Evolutionary conservation across 1,139 yeast species (phyloP), one percentile per base, ranked within the genome.

Genomic region (Diutina siamensis): DNA sequence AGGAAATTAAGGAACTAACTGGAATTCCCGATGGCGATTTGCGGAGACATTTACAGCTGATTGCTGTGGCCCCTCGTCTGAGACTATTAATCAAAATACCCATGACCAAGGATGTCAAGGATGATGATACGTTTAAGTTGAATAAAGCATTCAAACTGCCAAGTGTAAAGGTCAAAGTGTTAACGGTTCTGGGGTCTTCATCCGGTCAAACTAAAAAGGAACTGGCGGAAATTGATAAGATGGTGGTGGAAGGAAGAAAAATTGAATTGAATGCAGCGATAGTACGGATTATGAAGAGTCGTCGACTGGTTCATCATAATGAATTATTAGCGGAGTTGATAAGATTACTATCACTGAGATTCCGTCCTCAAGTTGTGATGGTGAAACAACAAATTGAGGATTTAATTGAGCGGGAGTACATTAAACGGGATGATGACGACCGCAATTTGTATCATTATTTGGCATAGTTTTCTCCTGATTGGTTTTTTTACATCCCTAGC

Each of bases 181-280:
- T 85, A 50, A 83, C 95, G 0, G 85, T 89, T 2, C 65, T 72
- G 2, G 64, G 70, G 4, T 50, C 57, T 19, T 51, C 59, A 1
- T 48, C 54, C 1, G 20, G 44, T 9, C 31, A 48, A 2, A 45
- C 51, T 8, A 48, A 53, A 7, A 48, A 48, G 22, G 74, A 68
- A 47, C 50, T 53, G 1, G 65, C 63, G 40, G 74, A 71, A 46
- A 64, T 67, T 2, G 61, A 61, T 46, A 50, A 54, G 2, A 58
- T 59, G 40, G 67, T 68, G 22, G 48, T 57, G 40, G 69, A 68
- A 46, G 78, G 77, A 20, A 61, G 79, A 45, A 66, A 77, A 51
- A 71, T 73, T 48, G 87, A 82, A 55, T 71, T 85, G 2, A 94
- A 86, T 56, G 97, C 97, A 0, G 94, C 95, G 0, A 76, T 89